Evolutionary conservation across 2,329 filamentous ascomycete genomes (phyloP).

Genomic region (Hirsutella rhossiliensis): DNA sequence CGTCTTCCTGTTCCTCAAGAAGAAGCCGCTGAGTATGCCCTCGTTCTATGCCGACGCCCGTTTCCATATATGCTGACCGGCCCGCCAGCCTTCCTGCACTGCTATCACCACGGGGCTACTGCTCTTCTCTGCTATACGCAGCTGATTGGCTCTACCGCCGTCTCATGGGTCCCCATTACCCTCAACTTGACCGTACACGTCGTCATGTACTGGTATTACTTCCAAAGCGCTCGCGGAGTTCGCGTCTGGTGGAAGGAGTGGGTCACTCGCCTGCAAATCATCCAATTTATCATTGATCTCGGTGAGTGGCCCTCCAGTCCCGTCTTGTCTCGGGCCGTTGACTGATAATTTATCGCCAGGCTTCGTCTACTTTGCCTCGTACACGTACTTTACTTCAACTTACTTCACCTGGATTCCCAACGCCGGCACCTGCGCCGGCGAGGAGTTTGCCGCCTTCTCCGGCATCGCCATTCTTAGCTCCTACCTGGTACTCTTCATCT

Average conservation of each 20-base stretch:
- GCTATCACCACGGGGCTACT: constrained; percentile 95
- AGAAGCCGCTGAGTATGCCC: constrained; percentile 71
- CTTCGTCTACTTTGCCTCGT: constrained; percentile 98
- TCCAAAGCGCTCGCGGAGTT: constrained; percentile 92
- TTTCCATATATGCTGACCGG: constrained; percentile 16
- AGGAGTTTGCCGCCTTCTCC: constrained; percentile 91
- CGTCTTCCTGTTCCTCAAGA: constrained; percentile 95
- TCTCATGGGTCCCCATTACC: constrained; percentile 89
- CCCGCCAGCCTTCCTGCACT: constrained; percentile 79
- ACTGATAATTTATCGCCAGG: constrained; percentile 36
- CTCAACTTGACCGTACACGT: constrained; percentile 93
- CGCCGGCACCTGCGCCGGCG: constrained; percentile 75
- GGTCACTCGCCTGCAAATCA: constrained; percentile 95
- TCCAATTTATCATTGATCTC: constrained; percentile 93
- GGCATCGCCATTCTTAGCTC: constrained; percentile 88
- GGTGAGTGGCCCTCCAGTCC: constrained; percentile 41
- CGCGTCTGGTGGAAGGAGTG: constrained; percentile 99
- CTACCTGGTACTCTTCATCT: constrained; percentile 97
- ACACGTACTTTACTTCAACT: constrained; percentile 89
- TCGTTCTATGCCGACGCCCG: background rate
- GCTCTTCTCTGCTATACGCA: constrained; percentile 97
- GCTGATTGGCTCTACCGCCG: constrained; percentile 81
- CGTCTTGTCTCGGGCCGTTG: background rate
- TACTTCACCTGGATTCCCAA: constrained; percentile 84
- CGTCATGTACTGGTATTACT: constrained; percentile 99